Percentiles rank a stretch among this genome's conserved stretches.
phyloP scores from a whole-genome alignment of 225 moss, liverwort and hornwort species.

The Anthoceros angustus region DNA sequence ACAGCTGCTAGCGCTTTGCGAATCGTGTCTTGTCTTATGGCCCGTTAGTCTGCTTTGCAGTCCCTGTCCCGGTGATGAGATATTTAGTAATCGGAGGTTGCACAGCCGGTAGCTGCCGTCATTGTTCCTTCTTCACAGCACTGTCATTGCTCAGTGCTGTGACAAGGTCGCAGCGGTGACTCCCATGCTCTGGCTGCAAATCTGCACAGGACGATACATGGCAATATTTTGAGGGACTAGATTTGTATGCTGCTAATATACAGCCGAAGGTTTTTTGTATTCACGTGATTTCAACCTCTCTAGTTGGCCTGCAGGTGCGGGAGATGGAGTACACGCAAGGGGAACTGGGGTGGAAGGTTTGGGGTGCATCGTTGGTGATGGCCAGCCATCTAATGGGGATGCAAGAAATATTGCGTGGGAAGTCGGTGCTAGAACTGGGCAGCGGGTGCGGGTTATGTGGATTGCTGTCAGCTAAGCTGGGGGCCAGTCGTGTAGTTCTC shows the following conservation, averaged over 20 bases:
- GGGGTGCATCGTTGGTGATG: slow-evolving; percentile 13
- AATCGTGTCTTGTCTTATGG: not conserved
- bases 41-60: not conserved
- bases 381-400: slow-evolving; percentile 7
- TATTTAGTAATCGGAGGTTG: not conserved
- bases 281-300: not conserved
- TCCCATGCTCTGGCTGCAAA: not conserved
- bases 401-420: slow-evolving; percentile 10
- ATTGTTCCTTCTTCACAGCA: not conserved
- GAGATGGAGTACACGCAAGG: slow-evolving; percentile 14
- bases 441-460: slow-evolving; percentile 19
- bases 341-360: slow-evolving; percentile 16
- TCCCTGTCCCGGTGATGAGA: not conserved
- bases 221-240: not conserved
- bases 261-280: not conserved
- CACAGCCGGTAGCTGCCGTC: not conserved
- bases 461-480: slow-evolving; percentile 11
- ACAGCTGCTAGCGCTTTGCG: not conserved
- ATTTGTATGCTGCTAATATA: not conserved
- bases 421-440: slow-evolving; percentile 15
- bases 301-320: slow-evolving; percentile 8
- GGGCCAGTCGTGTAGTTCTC: slow-evolving; percentile 11
- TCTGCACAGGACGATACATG: not conserved
- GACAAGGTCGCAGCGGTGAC: not conserved
- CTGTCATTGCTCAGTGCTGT: too few relatives aligned